Evolutionary conservation across 129 eudicot genomes (phyloP).

Genomic region (Tagetes patula): DNA sequence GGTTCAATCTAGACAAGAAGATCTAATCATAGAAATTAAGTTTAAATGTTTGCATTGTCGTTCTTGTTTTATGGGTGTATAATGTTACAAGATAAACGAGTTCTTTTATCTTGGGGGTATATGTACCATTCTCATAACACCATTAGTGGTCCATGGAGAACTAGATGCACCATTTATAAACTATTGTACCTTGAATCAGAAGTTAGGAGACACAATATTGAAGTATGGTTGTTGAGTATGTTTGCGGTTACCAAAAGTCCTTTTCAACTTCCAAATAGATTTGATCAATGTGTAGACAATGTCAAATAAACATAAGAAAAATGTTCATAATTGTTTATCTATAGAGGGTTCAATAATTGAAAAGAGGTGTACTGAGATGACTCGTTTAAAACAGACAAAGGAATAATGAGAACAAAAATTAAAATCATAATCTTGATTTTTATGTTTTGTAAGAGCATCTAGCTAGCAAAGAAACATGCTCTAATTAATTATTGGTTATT

Average conservation of each 20-base stretch:
- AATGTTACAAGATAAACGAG: slow-evolving; percentile 10
- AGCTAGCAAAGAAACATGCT: background rate
- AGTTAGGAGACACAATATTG: slow-evolving; percentile 30
- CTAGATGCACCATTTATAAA: slow-evolving; percentile 31
- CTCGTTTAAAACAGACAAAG: slow-evolving; percentile 30
- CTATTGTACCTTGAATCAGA: slow-evolving; percentile 31
- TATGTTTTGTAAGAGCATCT: background rate
- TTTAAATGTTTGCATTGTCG: slow-evolving; percentile 8
- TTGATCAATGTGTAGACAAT: slow-evolving; percentile 14
- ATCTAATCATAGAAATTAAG: slow-evolving; percentile 10
- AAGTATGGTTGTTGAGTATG: slow-evolving; percentile 42
- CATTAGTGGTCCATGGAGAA: slow-evolving; percentile 35
- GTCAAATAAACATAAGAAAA: slow-evolving; percentile 21
- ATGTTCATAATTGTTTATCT: slow-evolving; percentile 22
- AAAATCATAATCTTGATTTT: background rate
- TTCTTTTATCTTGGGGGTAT: slow-evolving; percentile 13
- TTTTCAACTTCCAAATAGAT: slow-evolving; percentile 23
- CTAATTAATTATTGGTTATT: background rate
- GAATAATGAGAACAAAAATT: slow-evolving; percentile 1
- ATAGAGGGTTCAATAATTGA: slow-evolving; percentile 32
- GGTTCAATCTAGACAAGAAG: slow-evolving; percentile 52
- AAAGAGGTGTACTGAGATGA: slow-evolving; percentile 26
- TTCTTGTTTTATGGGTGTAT: slow-evolving; percentile 15
- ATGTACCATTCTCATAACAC: slow-evolving; percentile 24
- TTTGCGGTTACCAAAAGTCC: background rate